phyloP scores from a whole-genome alignment of 345 rosid species.

The Carallia brachiata region DNA sequence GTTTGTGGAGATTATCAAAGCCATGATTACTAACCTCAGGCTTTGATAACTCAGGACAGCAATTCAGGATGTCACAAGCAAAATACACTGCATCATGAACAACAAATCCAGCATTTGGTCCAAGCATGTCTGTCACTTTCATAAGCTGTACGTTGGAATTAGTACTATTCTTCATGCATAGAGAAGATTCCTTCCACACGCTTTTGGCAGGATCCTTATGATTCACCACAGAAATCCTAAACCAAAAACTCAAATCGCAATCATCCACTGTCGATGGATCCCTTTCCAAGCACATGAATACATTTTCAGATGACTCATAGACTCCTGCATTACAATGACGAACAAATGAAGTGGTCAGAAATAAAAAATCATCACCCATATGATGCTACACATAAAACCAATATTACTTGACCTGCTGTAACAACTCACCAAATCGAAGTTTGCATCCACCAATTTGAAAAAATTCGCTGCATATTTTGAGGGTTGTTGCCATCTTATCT shows the following conservation, averaged over 20 bases:
- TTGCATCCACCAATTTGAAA: conserved; percentile 23
- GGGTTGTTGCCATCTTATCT: conserved; percentile 3
- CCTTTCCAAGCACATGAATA: conserved; percentile 11
- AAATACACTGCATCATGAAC: conserved; percentile 10
- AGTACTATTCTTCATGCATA: conserved; percentile 2
- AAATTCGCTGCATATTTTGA: conserved; percentile 9
- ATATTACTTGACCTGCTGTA: background rate
- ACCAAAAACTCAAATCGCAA: conserved; percentile 18
- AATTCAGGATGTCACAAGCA: conserved; percentile 21
- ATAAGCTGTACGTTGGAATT: conserved; percentile 8
- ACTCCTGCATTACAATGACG: conserved; percentile 7
- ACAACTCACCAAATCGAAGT: conserved; percentile 21
- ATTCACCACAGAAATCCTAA: conserved; percentile 18
- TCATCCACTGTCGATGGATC: conserved; percentile 10
- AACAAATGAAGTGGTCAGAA: background rate
- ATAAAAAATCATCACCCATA: background rate
- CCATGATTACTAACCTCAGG: conserved; percentile 11
- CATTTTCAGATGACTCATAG: conserved; percentile 7
- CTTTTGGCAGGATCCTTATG: conserved; percentile 13
- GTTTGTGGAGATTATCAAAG: background rate
- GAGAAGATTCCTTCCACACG: conserved; percentile 18
- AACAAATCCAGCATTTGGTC: conserved; percentile 15
- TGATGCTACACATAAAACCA: background rate
- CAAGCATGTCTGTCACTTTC: conserved; percentile 14
- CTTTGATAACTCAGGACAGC: conserved; percentile 18